Base-by-base conservation (phyloP, 2,329 filamentous ascomycete species). In the Dichotomopilus funicola region DNA sequence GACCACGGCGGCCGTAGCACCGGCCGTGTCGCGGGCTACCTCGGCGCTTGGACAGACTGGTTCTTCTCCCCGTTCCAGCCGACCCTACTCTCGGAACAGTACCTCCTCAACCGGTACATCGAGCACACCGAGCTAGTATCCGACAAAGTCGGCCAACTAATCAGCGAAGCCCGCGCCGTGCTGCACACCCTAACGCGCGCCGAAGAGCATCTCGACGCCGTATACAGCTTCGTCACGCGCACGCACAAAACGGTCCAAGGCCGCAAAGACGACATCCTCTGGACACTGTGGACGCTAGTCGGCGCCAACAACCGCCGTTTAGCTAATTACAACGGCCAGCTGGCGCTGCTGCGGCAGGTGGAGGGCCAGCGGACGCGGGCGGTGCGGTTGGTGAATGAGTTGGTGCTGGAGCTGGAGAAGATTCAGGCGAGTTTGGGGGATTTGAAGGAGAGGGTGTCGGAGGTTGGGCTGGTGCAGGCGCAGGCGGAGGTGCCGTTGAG, bases 341-440 rank as follows among this genome's bases (percentile, higher is more conserved):
- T 91, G 6, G 67, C 71, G 2, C 76, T 92, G 4, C 76, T 95
- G 9, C 69, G 73, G 1, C 78, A 84, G 57, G 85, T 94, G n/a
- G 78, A 81, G 31, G 65, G 67, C 5, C 89, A 92, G 71, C 78
- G 87, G 33, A 77, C 78, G 47, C 75, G 75, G 5, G 88, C 88
- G 0, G 81, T 86, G 53, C 75, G 74, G 12, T 88, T 90, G 66
- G 81, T 95, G n/a, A 79, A 74, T 12, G 78, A 78, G 1, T 83
- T 90, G 0, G 74, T 94, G 12, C 72, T 89, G 43, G 88, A 90
- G 64, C 76, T 94, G 38, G 81, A 89, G 68, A 81, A 81, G 54
- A 92, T 94, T 59, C 80, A 85, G 62, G 79, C 82, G 1, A 83
- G 83, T 45, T 72, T 95, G 10, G 83, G 85, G 61, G 86, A 90